Evolutionary conservation across 352 stramenopile species (phyloP), one percentile per base, ranked within the genome.

Genomic region (Elongisporangium senticosum): DNA sequence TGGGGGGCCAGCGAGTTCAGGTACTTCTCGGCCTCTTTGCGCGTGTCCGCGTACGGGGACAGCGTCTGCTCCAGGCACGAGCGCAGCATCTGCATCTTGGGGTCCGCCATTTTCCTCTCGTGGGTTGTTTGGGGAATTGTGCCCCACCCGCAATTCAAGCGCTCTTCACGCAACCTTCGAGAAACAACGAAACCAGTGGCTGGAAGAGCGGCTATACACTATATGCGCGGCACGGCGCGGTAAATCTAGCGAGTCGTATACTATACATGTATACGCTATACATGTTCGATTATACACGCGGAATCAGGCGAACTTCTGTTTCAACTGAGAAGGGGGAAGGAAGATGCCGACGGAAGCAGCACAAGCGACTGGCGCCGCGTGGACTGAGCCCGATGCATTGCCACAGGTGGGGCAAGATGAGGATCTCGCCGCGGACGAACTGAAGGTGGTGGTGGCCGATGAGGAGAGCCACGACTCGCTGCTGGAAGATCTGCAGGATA

Each of bases 31-130:
- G 83, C 83, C 37, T 65, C 64, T 59, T 92, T 90, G 51, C 85
- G 83, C 47, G 75, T 89, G 56, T 81, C 75, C 6, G 81, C 78
- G 51, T 82, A 77, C 15, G 81, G 79, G 59, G 81, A 93, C 52
- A 95, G 69, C 61, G 85, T 93, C 67, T 85, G 77, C 67, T 91
- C 81, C 48, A 95, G 72, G 59, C 74, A 87, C 60, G 71, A 74
- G 37, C 83, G 83, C 66, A 93, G 69, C 72, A 83, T 73, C 37
- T 68, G 71, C 68, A 85, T 83, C 55, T 75, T 88, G 24, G 78
- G 73, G 50, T 88, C 78, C 63, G 77, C 77, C 75, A 87, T 87
- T 19, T 49, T 61, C 57, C 37, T 56, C 52, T 61, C 37, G 21
- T 21, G 43, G 55, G 28, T 52, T 33, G 55, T 37, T 65, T 43